Evolutionary conservation across 306 rosid species (phyloP), one percentile per base, ranked within the genome.

Genomic region (Prunus kanzakura): DNA sequence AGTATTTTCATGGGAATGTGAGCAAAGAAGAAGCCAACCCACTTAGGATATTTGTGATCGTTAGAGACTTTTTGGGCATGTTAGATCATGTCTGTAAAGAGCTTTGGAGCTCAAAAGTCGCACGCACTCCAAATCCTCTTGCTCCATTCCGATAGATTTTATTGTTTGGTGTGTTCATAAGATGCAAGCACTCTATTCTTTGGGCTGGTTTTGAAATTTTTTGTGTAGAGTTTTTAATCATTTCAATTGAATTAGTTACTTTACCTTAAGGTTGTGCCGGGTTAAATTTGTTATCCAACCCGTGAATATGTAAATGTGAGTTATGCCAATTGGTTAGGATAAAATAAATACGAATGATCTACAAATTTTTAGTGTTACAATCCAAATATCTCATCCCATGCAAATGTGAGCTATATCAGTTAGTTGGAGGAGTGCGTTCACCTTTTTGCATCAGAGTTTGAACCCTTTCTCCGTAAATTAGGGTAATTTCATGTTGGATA

Each of bases 21-120:
- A 87, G 90, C 84, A 89, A 87, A 85, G 99, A 96, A 54, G 99
- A 96, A 64, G 88, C 75, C 0, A 92, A 89, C 52, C 96, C 89
- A 22, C 85, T 96, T 58, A 65, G 97, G 72, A 96, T 96, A 11
- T 96, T 96, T 82, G 97, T 96, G 75, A 91, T 96, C 20, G 98
- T 96, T 50, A 96, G 98, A 74, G 99, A 96, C 74, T 96, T 96
- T 81, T 55, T 96, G 79, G 92, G 93, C 2, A 89, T 91, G 96
- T 83, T 96, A 80, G 97, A 96, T 79, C 83, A 87, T 83, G 97
- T 96, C 15, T 96, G 97, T 81, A 96, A 91, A 85, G 96, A 93
- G 85, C 91, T 93, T 81, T 86, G 98, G 81, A 88, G 76, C 70
- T 82, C 81, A 30, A 87, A 83, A 73, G 61, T 79, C 18, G 20